Base-by-base conservation (phyloP, 164 flowering plant genomes). In the Chimonanthus praecox region DNA sequence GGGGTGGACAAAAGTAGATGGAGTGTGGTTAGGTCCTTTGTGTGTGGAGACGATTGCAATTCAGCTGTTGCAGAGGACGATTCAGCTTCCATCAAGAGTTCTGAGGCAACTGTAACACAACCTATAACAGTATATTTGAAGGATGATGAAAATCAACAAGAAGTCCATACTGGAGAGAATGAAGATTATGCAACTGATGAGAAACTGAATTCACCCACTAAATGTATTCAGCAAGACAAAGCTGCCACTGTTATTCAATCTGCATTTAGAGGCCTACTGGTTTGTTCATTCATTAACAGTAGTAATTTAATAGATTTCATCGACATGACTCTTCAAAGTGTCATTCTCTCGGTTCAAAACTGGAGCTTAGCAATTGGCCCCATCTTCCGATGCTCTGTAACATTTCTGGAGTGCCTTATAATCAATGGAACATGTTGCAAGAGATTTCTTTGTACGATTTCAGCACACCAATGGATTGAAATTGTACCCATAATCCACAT, bases 1-100 rank as follows among this genome's bases (percentile, higher is more conserved):
- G 79, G 71, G 61, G 82, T 16, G 33, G 88, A 88, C 6, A 89
- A 74, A 82, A 86, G 70, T 75, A 86, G 80, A 83, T 90, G 94
- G 97, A 80, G 82, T 47, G 72, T 89, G 5, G 90, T 91, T 10
- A 86, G 89, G 74, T 87, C 90, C 33, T 91, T 88, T 80, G 78
- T 91, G 16, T 91, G 97, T 71, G 93, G 92, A 11, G 90, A 91
- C 70, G 94, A 92, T 72, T 83, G 77, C 74, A 83, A 84, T 76
- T 91, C 94, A 65, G 88, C 85, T 43, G 70, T 83, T 49, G 89
- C 87, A n/a, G 92, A 89, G 68, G 89, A 87, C 44, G 91, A 88
- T 79, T 84, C 93, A n/a, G 79, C 86, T 75, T 90, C 93, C 10
- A 75, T 82, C 16, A 82, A 72, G 76, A 87, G 90, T 79, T 88